Evolutionary conservation across 495 filamentous ascomycete genomes (phyloP).

Genomic region (Pyrenopolyporus hunteri): DNA sequence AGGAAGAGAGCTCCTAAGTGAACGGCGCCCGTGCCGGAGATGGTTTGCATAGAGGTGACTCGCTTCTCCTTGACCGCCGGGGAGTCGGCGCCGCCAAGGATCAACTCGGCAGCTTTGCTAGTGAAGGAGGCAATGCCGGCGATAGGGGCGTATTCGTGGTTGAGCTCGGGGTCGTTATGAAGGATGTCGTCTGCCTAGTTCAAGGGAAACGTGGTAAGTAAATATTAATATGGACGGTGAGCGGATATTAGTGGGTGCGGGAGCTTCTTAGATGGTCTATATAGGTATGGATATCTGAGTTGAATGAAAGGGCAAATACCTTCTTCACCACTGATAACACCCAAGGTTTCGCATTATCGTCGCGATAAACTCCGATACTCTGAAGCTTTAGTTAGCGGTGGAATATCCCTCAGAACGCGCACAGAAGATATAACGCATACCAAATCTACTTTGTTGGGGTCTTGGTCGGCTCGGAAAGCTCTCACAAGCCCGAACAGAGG

Average conservation of each 20-base stretch:
- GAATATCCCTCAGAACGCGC: not conserved
- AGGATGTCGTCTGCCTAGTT: slow-evolving; percentile 85
- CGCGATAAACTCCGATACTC: slow-evolving; percentile 95
- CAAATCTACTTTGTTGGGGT: slow-evolving; percentile 89
- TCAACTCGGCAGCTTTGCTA: slow-evolving; percentile 84
- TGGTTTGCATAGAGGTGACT: slow-evolving; percentile 75
- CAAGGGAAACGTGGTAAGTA: slow-evolving; percentile 29
- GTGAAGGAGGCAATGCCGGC: slow-evolving; percentile 85
- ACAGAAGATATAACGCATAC: slow-evolving; percentile 38
- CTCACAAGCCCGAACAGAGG: slow-evolving; percentile 93
- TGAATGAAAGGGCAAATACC: slow-evolving; percentile 56
- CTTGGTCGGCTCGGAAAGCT: slow-evolving; percentile 83
- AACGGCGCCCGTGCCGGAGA: slow-evolving; percentile 91
- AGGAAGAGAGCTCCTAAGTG: slow-evolving; percentile 90
- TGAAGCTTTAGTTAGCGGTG: slow-evolving; percentile 31
- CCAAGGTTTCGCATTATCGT: slow-evolving; percentile 98
- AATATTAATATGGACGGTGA: slow-evolving; percentile 46
- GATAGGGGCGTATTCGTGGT: slow-evolving; percentile 99
- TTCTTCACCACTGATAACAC: slow-evolving; percentile 94
- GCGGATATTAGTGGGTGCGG: no score
- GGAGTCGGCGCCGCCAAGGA: slow-evolving; percentile 75
- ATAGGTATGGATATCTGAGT: slow-evolving; percentile 2
- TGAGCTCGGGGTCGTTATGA: slow-evolving; percentile 83
- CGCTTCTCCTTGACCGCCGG: slow-evolving; percentile 85
- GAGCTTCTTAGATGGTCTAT: no score